phyloP scores from a whole-genome alignment of 805 yeast genomes.

The Debaryomyces maramus region DNA sequence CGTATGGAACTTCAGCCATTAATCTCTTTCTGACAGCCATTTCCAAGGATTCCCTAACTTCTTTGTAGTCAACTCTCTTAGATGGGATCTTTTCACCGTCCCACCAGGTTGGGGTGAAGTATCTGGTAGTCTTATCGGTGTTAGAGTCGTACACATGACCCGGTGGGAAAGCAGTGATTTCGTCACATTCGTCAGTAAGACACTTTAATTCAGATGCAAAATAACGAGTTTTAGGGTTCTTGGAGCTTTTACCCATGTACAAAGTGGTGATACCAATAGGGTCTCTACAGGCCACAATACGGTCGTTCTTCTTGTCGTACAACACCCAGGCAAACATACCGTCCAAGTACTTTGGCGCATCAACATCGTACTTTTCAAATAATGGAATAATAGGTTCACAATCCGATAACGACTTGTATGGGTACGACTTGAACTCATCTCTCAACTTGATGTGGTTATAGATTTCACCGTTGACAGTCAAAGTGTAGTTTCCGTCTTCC shows the following conservation, averaged over 20 bases:
- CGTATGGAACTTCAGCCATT: conserved; percentile 99
- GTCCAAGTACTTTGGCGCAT: conserved; percentile 89
- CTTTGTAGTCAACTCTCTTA: conserved; percentile 67
- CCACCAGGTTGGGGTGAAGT: conserved; percentile 94
- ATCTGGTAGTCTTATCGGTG: conserved; percentile 82
- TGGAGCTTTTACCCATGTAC: conserved; percentile 83
- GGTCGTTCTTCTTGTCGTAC: conserved; percentile 79
- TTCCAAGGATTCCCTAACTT: conserved; percentile 80
- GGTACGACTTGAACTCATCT: conserved; percentile 68
- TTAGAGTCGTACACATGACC: conserved; percentile 95
- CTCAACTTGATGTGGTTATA: conserved; percentile 94
- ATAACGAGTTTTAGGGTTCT: conserved; percentile 72
- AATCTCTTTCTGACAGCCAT: conserved; percentile 97
- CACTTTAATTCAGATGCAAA: conserved; percentile 96
- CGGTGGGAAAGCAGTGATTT: conserved; percentile 93
- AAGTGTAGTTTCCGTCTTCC: conserved; percentile 65
- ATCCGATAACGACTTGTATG: conserved; percentile 83
- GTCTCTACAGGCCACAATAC: conserved; percentile 96
- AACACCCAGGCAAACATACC: conserved; percentile 98
- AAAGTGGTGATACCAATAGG: conserved; percentile 97
- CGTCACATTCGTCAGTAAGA: conserved; percentile 91
- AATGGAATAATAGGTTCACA: conserved; percentile 98
- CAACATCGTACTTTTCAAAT: conserved; percentile 80
- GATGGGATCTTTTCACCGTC: conserved; percentile 76
- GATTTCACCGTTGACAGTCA: conserved; percentile 97